These are phyloP conservation scores for Cryptosporidium sp. DNA, from an alignment of 169 alveolate genomes.

Conservation along the genomic window DNA sequence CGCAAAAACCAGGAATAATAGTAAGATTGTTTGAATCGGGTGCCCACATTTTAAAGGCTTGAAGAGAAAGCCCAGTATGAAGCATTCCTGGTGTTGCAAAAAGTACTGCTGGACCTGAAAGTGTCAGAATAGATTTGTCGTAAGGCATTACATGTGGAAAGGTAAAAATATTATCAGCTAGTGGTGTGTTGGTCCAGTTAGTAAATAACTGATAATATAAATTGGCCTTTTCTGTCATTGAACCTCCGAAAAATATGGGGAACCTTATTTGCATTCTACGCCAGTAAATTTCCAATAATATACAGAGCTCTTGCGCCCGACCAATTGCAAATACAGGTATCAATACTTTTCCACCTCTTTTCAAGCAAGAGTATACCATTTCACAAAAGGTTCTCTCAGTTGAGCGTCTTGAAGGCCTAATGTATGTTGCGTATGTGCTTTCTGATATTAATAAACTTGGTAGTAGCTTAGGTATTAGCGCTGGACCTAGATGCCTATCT, in stretches of 20 bases:
- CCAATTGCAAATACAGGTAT: constrained; percentile 99
- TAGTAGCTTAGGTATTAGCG: constrained; percentile 91
- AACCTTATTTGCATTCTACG: constrained; percentile 89
- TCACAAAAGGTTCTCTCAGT: constrained; percentile 96
- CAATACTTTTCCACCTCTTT: constrained; percentile 92
- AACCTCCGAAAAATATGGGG: constrained; percentile 97
- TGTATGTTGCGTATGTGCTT: constrained; percentile 96
- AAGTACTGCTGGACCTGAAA: constrained; percentile 96
- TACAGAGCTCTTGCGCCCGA: constrained; percentile 98
- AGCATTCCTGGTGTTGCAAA: constrained; percentile 99
- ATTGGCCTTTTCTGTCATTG: constrained; percentile 97
- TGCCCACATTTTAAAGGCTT: constrained; percentile 96
- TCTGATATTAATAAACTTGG: constrained; percentile 96
- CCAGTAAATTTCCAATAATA: constrained; percentile 97
- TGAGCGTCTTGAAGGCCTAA: constrained; percentile 94
- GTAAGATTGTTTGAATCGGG: constrained; percentile 93
- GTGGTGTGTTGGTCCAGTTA: constrained; percentile 91
- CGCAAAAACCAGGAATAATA: constrained; percentile 98
- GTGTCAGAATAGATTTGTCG: constrained; percentile 88
- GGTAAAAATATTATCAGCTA: constrained; percentile 91
- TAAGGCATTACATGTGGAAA: constrained; percentile 92
- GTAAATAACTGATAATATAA: constrained; percentile 93
- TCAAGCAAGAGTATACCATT: constrained; percentile 83
- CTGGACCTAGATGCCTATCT: constrained; percentile 97
- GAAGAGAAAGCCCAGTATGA: constrained; percentile 96